phyloP scores from a whole-genome alignment of 192 early-diverging fungal species.

The Podila minutissima region DNA sequence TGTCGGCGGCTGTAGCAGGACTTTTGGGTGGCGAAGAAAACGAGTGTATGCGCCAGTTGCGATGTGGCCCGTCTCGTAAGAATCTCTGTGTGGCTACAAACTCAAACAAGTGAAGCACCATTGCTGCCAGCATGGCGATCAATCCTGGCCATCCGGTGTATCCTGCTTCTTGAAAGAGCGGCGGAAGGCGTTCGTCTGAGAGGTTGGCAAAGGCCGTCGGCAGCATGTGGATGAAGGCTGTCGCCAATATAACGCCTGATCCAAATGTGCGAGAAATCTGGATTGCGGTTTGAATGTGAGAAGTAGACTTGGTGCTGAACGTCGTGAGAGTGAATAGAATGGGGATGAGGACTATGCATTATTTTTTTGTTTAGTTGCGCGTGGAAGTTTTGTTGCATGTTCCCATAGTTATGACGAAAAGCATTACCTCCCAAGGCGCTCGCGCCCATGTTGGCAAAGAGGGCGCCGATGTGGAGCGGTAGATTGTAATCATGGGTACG shows the following conservation, averaged over 20 bases:
- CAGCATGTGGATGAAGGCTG: slow-evolving; percentile 79
- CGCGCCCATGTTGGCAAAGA: slow-evolving; percentile 6
- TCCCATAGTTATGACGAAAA: background rate
- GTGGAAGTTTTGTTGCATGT: background rate
- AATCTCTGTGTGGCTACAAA: slow-evolving; percentile 51
- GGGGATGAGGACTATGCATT: background rate
- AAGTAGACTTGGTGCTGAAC: background rate
- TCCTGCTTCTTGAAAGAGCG: slow-evolving; percentile 38
- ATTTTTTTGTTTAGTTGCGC: background rate
- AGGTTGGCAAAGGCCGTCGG: slow-evolving; percentile 65
- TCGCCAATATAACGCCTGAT: slow-evolving; percentile 77
- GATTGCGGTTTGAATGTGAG: slow-evolving; percentile 14
- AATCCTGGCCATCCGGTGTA: slow-evolving; percentile 64
- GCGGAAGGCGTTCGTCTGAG: slow-evolving; percentile 65
- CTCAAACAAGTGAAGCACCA: slow-evolving; percentile 75
- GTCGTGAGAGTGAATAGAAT: background rate
- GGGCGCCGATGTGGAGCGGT: background rate
- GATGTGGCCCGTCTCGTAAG: background rate
- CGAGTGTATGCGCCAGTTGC: background rate
- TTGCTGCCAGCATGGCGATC: slow-evolving; percentile 70
- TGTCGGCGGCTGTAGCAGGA: too few species aligned
- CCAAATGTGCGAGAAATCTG: slow-evolving; percentile 59
- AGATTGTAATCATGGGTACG: background rate
- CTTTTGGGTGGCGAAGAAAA: background rate
- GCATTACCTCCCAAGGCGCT: slow-evolving; percentile 4